Base-by-base conservation (phyloP, 108 stramenopile species). In the Skeletonema tropicum region DNA sequence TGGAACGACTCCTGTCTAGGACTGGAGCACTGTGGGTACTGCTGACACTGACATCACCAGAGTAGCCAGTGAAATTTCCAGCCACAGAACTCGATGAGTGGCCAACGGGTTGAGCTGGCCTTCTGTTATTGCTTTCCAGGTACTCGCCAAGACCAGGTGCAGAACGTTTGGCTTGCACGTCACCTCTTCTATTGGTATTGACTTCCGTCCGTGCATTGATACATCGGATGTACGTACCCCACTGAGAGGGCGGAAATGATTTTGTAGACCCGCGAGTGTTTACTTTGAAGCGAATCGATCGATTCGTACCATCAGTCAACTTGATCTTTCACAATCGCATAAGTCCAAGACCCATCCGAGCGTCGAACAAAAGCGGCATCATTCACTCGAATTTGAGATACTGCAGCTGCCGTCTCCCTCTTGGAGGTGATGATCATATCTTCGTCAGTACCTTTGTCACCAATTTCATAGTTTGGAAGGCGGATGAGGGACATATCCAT, bases 291-390 rank as follows among this genome's bases (percentile, higher is more conserved):
- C 60, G 65, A 17, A 80, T 80, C 1, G 68, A 38, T 59, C 68
- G 35, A 65, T 63, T 46, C 3, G 55, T 57, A 9, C 79, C 79
- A 63, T 80, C 62, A 6, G n/a, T 68, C 67, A n/a, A 45, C 42
- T 67, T 70, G 59, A 9, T 72, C 66, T 38, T 72, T 79, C 19
- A 64, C 68, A 33, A 82, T 25, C 17, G 80, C 80, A 66, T 82
- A 82, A 15, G 80, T 82, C 80, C 80, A 82, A 23, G 42, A 59
- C 42, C 80, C 80, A 74, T 82, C 80, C 8, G 80, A 70, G 36
- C 80, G 52, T 36, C 80, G 66, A 49, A 82, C 80, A 49, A 74
- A 82, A 6, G 80, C 80, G 57, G 69, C 80, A 71, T 75, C 80
- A 31, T 52, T 70, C 5, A 65, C 64, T 5, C 73, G 64, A 21